These are phyloP conservation scores for Cryphonectria japonica DNA, from an alignment of 2,329 filamentous ascomycete species.

Conservation along the genomic window DNA sequence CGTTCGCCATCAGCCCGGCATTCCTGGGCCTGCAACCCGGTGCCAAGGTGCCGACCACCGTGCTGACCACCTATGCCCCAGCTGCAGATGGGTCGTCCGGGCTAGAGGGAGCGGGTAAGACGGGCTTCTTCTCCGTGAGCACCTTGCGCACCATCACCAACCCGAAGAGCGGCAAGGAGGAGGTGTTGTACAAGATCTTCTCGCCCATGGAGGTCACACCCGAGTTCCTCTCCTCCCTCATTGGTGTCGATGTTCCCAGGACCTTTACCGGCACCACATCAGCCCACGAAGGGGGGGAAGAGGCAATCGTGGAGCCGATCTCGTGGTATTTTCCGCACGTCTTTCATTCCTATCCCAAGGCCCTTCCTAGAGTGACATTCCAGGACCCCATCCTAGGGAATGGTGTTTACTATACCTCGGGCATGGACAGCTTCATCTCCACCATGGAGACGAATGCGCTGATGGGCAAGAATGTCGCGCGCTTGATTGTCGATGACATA, in stretches of 20 bases:
- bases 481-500: constrained; percentile 68
- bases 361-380: constrained; percentile 84
- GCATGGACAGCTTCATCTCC: constrained; percentile 91
- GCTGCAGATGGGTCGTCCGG: constrained; percentile 57
- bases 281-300: constrained; percentile 34
- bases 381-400: constrained; percentile 74
- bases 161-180: constrained; percentile 55
- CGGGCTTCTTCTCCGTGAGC: constrained; percentile 86
- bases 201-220: constrained; percentile 58
- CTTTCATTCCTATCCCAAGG: constrained; percentile 85
- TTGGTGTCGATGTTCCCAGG: constrained; percentile 53
- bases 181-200: constrained; percentile 70
- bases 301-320: constrained; percentile 51
- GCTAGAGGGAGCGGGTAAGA: constrained; percentile 66
- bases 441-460: constrained; percentile 97
- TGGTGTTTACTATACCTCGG: constrained; percentile 71
- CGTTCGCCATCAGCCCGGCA: constrained; percentile 68
- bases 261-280: constrained; percentile 31
- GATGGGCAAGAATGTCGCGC: constrained; percentile 86
- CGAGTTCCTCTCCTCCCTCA: constrained; percentile 55
- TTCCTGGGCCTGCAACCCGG: constrained; percentile 71
- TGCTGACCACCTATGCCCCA: constrained; percentile 80
- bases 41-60: constrained; percentile 67
- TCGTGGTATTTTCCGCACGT: constrained; percentile 78
- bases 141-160: constrained; percentile 69